phyloP scores from a whole-genome alignment of 768 basidiomycete species.

The Calvatia gigantea region DNA sequence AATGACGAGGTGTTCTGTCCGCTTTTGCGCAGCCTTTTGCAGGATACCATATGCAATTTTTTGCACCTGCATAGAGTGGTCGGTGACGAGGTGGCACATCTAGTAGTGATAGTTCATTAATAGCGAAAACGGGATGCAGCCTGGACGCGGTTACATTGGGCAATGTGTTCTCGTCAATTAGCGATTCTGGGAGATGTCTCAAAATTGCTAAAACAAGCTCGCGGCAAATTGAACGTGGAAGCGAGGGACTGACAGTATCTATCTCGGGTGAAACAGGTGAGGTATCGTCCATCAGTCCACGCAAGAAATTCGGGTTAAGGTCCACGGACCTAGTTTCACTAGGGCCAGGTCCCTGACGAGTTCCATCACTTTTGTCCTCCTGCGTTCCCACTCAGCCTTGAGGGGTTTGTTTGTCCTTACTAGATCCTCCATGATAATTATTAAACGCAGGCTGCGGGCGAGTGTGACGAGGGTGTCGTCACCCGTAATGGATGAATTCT shows the following conservation, averaged over 20 bases:
- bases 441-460: conserved; percentile 65
- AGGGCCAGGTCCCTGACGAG: conserved; percentile 61
- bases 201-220: conserved; percentile 69
- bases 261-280: conserved; percentile 17
- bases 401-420: conserved; percentile 70
- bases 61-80: conserved; percentile 63
- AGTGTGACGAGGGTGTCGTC: conserved; percentile 55
- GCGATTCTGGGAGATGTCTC: conserved; percentile 56
- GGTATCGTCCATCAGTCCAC: conserved; percentile 14
- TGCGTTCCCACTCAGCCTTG: conserved; percentile 62
- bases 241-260: conserved; percentile 28
- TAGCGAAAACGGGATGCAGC: not conserved
- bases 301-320: conserved; percentile 5
- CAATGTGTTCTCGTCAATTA: conserved; percentile 63
- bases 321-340: conserved; percentile 45
- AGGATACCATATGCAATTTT: conserved; percentile 76
- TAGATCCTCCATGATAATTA: conserved; percentile 69
- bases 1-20: conserved; percentile 81
- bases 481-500: conserved; percentile 64
- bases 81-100: conserved; percentile 80
- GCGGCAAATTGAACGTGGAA: conserved; percentile 63
- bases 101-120: conserved; percentile 24
- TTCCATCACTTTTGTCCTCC: conserved; percentile 47
- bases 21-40: conserved; percentile 61
- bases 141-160: conserved; percentile 43